Conservation (phyloP, 257 asterid species). For the Plectranthus barbatus region DNA sequence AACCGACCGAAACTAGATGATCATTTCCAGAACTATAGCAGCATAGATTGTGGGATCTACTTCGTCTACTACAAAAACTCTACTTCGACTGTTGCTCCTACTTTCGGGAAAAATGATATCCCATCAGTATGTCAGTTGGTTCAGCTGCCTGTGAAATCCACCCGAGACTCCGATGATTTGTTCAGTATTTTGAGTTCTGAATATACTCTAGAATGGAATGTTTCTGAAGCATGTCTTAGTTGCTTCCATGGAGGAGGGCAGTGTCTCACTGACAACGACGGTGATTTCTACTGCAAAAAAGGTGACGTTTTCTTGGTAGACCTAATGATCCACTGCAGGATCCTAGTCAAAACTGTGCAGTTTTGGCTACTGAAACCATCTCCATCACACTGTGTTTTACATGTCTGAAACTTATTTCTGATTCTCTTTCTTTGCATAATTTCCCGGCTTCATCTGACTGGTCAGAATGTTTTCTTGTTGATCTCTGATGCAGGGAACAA, state of each 20-base stretch:
- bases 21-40: not conserved
- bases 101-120: not conserved
- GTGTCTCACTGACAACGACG: slow-evolving; percentile 14
- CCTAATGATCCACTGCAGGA: not conserved
- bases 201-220: slow-evolving; percentile 26
- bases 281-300: slow-evolving; percentile 15
- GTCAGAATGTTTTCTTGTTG: not conserved
- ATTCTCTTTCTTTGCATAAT: not conserved
- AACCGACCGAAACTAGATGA: not conserved
- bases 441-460: not conserved
- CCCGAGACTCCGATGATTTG: not conserved
- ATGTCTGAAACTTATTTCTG: not conserved
- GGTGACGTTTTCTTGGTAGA: slow-evolving; percentile 7
- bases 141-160: slow-evolving; percentile 17
- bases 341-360: not conserved
- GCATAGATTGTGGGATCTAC: not conserved
- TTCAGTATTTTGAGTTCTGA: slow-evolving; percentile 4
- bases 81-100: not conserved
- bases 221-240: slow-evolving; percentile 19
- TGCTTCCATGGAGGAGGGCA: slow-evolving; percentile 31
- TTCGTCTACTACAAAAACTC: slow-evolving; percentile 1
- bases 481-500: slow-evolving; percentile 3
- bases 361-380: too few relatives aligned
- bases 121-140: not conserved
- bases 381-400: not conserved